These are phyloP conservation scores for Senna tora DNA, from an alignment of 306 rosid genomes.

Conservation along the genomic window DNA sequence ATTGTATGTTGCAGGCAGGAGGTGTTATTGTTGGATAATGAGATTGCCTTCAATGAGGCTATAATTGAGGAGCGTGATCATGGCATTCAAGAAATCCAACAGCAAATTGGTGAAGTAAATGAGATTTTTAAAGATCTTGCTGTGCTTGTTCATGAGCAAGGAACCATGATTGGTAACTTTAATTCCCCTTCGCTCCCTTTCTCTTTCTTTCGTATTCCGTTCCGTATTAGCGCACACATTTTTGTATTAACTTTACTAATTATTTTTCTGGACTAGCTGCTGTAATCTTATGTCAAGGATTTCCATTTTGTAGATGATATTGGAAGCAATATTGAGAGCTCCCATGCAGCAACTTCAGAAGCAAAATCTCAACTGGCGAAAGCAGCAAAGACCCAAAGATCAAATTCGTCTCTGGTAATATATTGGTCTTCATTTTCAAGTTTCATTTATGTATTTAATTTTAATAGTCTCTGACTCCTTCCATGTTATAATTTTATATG, in stretches of 20 bases:
- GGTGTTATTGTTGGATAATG: constrained; percentile 85
- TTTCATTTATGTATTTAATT: background rate
- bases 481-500: background rate
- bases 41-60: constrained; percentile 93
- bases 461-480: constrained; percentile 8
- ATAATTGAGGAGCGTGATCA: constrained; percentile 96
- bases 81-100: constrained; percentile 97
- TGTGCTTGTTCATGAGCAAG: constrained; percentile 95
- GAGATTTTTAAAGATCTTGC: constrained; percentile 98
- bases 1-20: constrained; percentile 73
- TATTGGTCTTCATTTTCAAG: constrained; percentile 14
- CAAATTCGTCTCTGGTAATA: constrained; percentile 93
- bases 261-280: constrained; percentile 24
- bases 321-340: constrained; percentile 74
- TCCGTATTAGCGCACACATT: background rate
- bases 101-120: constrained; percentile 93
- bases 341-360: constrained; percentile 86
- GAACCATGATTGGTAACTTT: constrained; percentile 82
- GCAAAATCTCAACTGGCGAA: constrained; percentile 80
- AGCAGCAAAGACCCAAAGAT: constrained; percentile 88
- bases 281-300: constrained; percentile 39
- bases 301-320: constrained; percentile 68
- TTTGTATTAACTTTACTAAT: constrained; percentile 15
- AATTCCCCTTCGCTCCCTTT: background rate
- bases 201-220: background rate